These are phyloP conservation scores for Aspergillus diversus DNA, from an alignment of 495 filamentous ascomycete species.

Conservation along the genomic window DNA sequence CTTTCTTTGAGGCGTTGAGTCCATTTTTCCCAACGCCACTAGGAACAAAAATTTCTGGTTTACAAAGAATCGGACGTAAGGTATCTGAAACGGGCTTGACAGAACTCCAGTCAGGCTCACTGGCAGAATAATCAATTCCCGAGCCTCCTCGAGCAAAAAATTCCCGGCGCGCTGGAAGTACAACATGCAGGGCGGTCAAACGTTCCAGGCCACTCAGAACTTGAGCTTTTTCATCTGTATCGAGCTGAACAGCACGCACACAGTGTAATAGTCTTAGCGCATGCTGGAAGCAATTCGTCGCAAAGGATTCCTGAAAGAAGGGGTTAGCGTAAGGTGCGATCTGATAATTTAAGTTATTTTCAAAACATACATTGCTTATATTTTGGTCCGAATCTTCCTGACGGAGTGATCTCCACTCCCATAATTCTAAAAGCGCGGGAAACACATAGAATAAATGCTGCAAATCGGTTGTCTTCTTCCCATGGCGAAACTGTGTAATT, in stretches of 20 bases:
- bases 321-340: conserved; percentile 8
- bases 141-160: conserved; percentile 52
- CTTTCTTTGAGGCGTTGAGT: conserved; percentile 17
- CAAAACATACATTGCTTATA: conserved; percentile 44
- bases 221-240: conserved; percentile 43
- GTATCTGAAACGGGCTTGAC: conserved; percentile 50
- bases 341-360: not conserved
- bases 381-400: conserved; percentile 43
- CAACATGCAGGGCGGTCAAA: conserved; percentile 68
- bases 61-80: conserved; percentile 43
- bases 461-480: conserved; percentile 42
- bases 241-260: conserved; percentile 36
- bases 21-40: conserved; percentile 5
- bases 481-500: conserved; percentile 38
- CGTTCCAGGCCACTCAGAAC: conserved; percentile 57
- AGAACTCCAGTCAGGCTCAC: conserved; percentile 48
- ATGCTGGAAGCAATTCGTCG: conserved; percentile 43
- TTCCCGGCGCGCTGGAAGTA: conserved; percentile 64
- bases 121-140: conserved; percentile 50
- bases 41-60: conserved; percentile 15
- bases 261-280: conserved; percentile 44
- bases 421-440: conserved; percentile 45
- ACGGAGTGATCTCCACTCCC: conserved; percentile 48
- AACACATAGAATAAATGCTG: conserved; percentile 47
- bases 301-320: conserved; percentile 37